phyloP scores from a whole-genome alignment of 306 rosid genomes.

The Trichosanthes cucumerina region DNA sequence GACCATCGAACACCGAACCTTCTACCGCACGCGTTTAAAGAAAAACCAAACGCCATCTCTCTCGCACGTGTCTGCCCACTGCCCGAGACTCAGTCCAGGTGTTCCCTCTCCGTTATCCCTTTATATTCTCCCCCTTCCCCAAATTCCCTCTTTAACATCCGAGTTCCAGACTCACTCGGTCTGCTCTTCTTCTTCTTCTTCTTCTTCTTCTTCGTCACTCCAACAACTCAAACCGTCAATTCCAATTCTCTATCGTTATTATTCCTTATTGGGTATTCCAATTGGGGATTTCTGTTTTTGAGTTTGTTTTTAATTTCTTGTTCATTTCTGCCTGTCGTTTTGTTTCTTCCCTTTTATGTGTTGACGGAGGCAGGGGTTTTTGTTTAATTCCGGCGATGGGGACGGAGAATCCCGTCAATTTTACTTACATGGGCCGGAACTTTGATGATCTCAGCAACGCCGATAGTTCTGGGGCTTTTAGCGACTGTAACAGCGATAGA shows the following conservation, averaged over 20 bases:
- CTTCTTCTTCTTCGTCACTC: too few relatives aligned
- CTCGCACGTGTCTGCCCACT: conserved; percentile 48
- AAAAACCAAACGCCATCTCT: not conserved
- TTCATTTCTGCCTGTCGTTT: not conserved
- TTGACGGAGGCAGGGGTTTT: not conserved
- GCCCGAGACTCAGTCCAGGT: conserved; percentile 21
- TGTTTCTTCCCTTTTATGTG: not conserved
- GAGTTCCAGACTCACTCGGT: not conserved
- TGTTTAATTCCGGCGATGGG: conserved; percentile 29
- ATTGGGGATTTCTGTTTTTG: not conserved
- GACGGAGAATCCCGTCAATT: conserved; percentile 27
- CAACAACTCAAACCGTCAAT: not conserved
- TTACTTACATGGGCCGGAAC: conserved; percentile 39
- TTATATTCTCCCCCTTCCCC: not conserved
- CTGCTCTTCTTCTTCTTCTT: not conserved
- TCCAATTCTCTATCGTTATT: not conserved
- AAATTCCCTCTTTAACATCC: not conserved
- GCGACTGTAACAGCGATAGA: conserved; percentile 93
- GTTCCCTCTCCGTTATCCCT: conserved; percentile 9
- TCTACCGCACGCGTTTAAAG: conserved; percentile 53
- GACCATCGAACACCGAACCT: conserved; percentile 27
- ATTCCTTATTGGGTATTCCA: not conserved
- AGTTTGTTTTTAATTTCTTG: not conserved
- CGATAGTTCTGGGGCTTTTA: conserved; percentile 63
- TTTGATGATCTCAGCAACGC: conserved; percentile 44